Base-by-base conservation (phyloP, 805 yeast species). In the Wickerhamomyces hampshirensis region DNA sequence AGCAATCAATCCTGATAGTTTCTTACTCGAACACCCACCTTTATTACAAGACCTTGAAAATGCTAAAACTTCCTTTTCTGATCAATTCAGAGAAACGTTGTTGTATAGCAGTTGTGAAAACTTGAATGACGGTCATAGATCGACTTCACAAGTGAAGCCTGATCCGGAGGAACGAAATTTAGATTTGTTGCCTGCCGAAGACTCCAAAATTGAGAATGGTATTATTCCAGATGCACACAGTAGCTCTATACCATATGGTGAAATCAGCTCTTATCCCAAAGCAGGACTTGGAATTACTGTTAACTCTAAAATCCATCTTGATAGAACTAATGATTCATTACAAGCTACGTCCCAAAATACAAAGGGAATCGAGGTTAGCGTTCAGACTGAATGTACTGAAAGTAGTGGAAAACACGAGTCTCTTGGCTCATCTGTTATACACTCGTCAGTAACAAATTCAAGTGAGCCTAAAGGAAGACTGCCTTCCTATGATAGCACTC, bases 401-500 rank as follows among this genome's bases (percentile, higher is more conserved):
- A 39, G 37, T 15, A 37, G 34, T 23, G 34, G 26, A 4, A n/a
- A n/a, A n/a, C n/a, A n/a, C n/a, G n/a, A n/a, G n/a, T 34, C 42
- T 2, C 23, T 39, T 10, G 38, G 30, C 14, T 43, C 47, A 13
- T 31, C 44, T 7, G 6, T 18, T 11, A 6, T 24, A 18, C 18
- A 18, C 16, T 23, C 23, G 23, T 28, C 23, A 1, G 13, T 29
- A 17, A 28, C 32, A 29, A 18, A 12, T 8, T 26, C 23, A 17
- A 11, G 31, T 17, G 34, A 43, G 21, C 26, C 41, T 23, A 11
- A 16, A 4, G 38, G 35, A 5, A 18, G 37, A 6, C 28, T 52
- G 6, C 57, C 57, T 10, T 43, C 53, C 1, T 53, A 35, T 37
- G 39, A 49, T 33, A 47, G 51, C 13, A 30, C 43, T 3, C 28